phyloP scores from a whole-genome alignment of 2,329 filamentous ascomycete genomes.

The Fusarium domesticum region DNA sequence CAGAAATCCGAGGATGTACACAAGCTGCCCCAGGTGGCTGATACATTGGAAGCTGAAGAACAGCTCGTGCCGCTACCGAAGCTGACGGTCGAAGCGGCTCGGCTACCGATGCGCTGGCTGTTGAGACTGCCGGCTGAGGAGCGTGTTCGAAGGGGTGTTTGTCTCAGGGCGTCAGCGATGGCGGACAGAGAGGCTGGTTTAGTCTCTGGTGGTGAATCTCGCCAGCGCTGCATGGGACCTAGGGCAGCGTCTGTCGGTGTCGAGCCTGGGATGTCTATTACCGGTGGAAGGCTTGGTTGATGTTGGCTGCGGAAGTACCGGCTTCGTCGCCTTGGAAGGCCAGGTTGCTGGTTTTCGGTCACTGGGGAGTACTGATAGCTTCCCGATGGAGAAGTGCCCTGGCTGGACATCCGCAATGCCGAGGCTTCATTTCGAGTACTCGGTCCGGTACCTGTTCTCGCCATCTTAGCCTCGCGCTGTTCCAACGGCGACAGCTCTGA shows the following conservation, averaged over 20 bases:
- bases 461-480: not conserved
- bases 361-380: not conserved
- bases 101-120: slow-evolving; percentile 4
- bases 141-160: slow-evolving; percentile 3
- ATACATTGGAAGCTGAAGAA: slow-evolving; percentile 12
- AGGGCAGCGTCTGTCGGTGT: not conserved
- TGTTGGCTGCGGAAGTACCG: slow-evolving; percentile 8
- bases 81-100: slow-evolving; percentile 16
- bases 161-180: slow-evolving; percentile 16
- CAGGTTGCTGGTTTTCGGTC: not conserved
- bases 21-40: slow-evolving; percentile 2
- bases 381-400: not conserved
- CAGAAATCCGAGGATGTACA: no score
- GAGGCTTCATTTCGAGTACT: slow-evolving; percentile 1
- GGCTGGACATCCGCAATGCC: not conserved
- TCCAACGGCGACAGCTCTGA: not conserved
- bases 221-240: slow-evolving; percentile 24
- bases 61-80: slow-evolving; percentile 18
- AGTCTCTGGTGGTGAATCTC: slow-evolving; percentile 22
- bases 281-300: not conserved
- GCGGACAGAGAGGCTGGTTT: slow-evolving; percentile 22
- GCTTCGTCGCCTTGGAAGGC: slow-evolving; percentile 12
- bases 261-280: slow-evolving; percentile 6
- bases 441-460: not conserved
- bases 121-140: slow-evolving; percentile 14